Evolutionary conservation across 257 asterid genomes (phyloP).

Genomic region (Nicotiana noctiflora): DNA sequence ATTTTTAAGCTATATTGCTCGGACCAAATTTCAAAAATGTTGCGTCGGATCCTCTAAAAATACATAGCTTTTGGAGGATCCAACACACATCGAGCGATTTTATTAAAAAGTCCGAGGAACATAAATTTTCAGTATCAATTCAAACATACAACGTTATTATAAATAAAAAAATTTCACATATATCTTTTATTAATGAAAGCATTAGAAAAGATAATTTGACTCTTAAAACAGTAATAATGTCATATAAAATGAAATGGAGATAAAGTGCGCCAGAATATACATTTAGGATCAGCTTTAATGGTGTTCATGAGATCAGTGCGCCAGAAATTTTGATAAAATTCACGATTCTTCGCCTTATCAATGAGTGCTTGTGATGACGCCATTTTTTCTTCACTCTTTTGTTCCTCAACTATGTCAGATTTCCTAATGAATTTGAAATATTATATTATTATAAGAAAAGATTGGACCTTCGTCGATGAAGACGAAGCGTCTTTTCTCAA

Average conservation of each 20-base stretch:
- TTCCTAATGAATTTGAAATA: neutral
- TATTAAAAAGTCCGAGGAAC: neutral
- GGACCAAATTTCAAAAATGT: neutral
- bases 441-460: no score
- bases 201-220: no score
- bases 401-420: neutral
- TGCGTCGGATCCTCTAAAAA: neutral
- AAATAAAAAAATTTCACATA: no score
- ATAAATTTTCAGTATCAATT: no score
- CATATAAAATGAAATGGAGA: neutral
- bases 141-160: no score
- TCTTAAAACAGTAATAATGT: neutral
- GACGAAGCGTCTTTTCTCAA: neutral
- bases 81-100: neutral
- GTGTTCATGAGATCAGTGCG: conserved; percentile 27
- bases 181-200: no score
- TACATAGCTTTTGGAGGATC: neutral
- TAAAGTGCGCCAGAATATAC: no score
- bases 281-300: conserved; percentile 20
- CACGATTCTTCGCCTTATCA: conserved; percentile 21
- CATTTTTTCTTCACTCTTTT: conserved; percentile 5
- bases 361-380: conserved; percentile 9
- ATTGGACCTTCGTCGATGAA: neutral
- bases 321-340: conserved; percentile 19
- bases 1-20: no score